Percentiles rank a stretch among this genome's conserved stretches.
Conservation (phyloP, 495 filamentous ascomycete genomes). For the Trichocladium uniseriatum region DNA sequence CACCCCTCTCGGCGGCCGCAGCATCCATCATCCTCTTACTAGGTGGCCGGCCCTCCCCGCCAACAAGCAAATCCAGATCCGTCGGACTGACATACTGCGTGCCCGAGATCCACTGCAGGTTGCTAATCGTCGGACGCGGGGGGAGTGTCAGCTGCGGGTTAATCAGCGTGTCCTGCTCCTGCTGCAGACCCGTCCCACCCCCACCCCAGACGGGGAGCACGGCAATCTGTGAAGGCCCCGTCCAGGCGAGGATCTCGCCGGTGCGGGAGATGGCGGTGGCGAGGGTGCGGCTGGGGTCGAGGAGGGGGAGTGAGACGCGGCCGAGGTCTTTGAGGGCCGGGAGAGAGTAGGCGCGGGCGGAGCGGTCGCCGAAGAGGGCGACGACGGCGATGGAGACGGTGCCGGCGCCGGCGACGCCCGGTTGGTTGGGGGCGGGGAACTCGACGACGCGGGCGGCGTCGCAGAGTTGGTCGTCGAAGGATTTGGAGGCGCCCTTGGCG, state of each 20-base stretch:
- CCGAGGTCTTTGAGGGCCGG: slow-evolving; percentile 81
- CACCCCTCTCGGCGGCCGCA: slow-evolving; percentile 37
- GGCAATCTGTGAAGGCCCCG: slow-evolving; percentile 76
- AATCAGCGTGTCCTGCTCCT: slow-evolving; percentile 59
- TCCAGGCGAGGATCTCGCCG: slow-evolving; percentile 79
- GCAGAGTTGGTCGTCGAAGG: slow-evolving; percentile 74
- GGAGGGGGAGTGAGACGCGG: slow-evolving; percentile 48
- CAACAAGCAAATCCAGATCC: slow-evolving; percentile 89
- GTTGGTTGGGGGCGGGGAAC: slow-evolving; percentile 49
- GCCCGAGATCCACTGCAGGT: slow-evolving; percentile 90
- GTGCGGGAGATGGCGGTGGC: slow-evolving; percentile 60
- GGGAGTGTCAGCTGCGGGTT: slow-evolving; percentile 65
- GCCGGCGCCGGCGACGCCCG: too few species aligned
- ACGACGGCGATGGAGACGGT: slow-evolving; percentile 64
- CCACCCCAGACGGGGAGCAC: slow-evolving; percentile 73
- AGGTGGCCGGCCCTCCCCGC: slow-evolving; percentile 76
- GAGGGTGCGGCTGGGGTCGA: slow-evolving; percentile 63
- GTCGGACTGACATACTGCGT: slow-evolving; percentile 82
- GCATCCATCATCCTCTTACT: slow-evolving; percentile 60
- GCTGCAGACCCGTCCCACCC: slow-evolving; percentile 40
- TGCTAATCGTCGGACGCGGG: slow-evolving; percentile 86
- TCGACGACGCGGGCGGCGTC: slow-evolving; percentile 67
- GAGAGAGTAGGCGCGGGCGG: slow-evolving; percentile 68
- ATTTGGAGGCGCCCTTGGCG: slow-evolving; percentile 78
- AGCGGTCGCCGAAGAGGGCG: slow-evolving; percentile 72